These are phyloP conservation scores for Podospora anserina DNA, from an alignment of 495 filamentous ascomycete species.

Conservation along the genomic window DNA sequence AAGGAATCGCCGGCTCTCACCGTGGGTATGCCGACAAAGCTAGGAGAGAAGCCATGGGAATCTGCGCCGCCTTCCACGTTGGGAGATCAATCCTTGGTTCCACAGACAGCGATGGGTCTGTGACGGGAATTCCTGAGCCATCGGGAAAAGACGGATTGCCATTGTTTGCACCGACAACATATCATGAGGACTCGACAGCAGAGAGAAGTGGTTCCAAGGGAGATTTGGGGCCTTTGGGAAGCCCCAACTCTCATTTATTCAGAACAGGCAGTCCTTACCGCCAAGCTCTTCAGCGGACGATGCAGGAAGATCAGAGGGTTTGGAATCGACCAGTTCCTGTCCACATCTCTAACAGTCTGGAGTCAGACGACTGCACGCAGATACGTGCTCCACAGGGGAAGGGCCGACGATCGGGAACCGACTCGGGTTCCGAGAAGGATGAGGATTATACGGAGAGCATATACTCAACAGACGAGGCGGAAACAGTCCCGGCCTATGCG, in stretches of 20 bases:
- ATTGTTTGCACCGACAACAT: conserved; percentile 4
- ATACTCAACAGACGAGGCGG: conserved; percentile 38
- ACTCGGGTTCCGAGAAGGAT: conserved; percentile 34
- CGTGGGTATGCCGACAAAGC: neutral
- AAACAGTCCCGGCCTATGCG: neutral
- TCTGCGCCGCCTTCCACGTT: neutral
- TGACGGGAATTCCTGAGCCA: conserved; percentile 3
- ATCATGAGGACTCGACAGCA: neutral
- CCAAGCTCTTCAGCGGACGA: conserved; percentile 46
- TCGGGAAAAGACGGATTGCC: conserved; percentile 10
- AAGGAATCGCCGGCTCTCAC: neutral
- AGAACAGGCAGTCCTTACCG: conserved; percentile 56
- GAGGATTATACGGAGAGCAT: conserved; percentile 42
- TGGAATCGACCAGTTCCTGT: conserved; percentile 29
- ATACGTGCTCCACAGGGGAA: neutral
- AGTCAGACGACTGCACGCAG: neutral
- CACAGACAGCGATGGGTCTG: neutral
- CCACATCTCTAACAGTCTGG: conserved; percentile 16
- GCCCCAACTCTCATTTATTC: conserved; percentile 46
- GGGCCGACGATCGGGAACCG: conserved; percentile 3
- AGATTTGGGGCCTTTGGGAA: conserved; percentile 42
- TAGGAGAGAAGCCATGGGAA: conserved; percentile 8
- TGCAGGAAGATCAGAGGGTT: conserved; percentile 30
- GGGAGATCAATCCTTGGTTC: conserved; percentile 8
- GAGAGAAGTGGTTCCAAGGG: conserved; percentile 21